These are phyloP conservation scores for Miscanthus lutarioriparius DNA, from an alignment of 176 grass and related monocot species.

Conservation along the genomic window DNA sequence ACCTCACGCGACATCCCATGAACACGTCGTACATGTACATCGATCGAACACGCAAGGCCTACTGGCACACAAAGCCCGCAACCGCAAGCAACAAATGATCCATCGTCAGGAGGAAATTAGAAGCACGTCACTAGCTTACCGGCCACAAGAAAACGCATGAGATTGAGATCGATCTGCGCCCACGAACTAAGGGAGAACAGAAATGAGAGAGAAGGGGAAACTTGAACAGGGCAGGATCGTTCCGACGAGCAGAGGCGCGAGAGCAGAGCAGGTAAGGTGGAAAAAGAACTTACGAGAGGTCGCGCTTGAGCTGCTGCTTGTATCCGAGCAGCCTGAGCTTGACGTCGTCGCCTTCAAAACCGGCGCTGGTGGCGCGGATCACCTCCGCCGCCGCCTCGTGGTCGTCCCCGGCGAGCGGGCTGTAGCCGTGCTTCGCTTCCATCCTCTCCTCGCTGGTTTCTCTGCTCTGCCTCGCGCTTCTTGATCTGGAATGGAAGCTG, in stretches of 20 bases:
- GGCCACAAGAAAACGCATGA: background rate
- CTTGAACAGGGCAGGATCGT: background rate
- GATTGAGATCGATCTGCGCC: background rate
- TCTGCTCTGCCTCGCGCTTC: background rate
- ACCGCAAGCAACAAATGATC: constrained; percentile 4
- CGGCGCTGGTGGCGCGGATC: background rate
- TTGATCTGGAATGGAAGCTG: background rate
- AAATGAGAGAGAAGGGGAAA: background rate
- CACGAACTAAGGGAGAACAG: background rate
- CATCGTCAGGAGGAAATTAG: background rate
- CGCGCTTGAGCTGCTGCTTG: constrained; percentile 80
- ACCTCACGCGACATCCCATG: background rate
- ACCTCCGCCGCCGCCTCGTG: background rate
- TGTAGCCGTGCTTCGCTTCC: constrained; percentile 22
- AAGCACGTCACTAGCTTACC: background rate
- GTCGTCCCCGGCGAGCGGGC: constrained; percentile 36
- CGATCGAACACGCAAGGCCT: background rate
- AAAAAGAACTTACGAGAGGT: constrained; percentile 56
- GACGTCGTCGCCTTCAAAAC: constrained; percentile 12
- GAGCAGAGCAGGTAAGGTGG: background rate
- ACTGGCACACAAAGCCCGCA: background rate
- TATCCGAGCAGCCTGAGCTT: constrained; percentile 66
- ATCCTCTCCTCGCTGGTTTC: background rate
- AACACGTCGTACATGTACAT: background rate
- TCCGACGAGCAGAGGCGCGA: background rate